phyloP scores from a whole-genome alignment of 2,329 filamentous ascomycete genomes.

The Aspergillus intermedius region DNA sequence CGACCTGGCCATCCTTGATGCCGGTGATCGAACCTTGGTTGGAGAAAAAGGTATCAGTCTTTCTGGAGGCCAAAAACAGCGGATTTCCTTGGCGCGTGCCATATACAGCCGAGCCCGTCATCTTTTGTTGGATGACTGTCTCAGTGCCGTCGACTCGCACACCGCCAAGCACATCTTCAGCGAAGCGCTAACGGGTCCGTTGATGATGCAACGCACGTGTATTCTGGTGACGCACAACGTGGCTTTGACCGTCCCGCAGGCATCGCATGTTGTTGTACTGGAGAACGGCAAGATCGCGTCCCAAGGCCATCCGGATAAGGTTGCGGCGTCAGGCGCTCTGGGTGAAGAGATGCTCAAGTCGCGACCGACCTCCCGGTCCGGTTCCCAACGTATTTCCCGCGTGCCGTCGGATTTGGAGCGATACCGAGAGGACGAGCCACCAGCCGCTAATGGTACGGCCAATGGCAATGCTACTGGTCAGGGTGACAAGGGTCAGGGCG shows the following conservation, averaged over 20 bases:
- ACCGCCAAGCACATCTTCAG: constrained; percentile 98
- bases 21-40: constrained; percentile 86
- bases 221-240: constrained; percentile 95
- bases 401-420: constrained; percentile 67
- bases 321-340: constrained; percentile 81
- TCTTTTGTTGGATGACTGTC: constrained; percentile 84
- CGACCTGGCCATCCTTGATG: constrained; percentile 85
- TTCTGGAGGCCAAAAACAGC: constrained; percentile 94
- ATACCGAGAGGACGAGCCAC: constrained; percentile 49
- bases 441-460: constrained; percentile 30
- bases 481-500: constrained; percentile 34
- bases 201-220: constrained; percentile 86
- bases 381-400: constrained; percentile 70
- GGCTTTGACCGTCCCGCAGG: constrained; percentile 72
- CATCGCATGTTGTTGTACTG: constrained; percentile 74
- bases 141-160: constrained; percentile 94
- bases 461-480: constrained; percentile 33
- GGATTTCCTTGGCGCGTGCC: constrained; percentile 91
- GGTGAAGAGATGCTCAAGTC: constrained; percentile 80
- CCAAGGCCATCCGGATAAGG: constrained; percentile 69
- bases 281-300: constrained; percentile 75
- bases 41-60: constrained; percentile 96
- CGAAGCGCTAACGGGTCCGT: constrained; percentile 78
- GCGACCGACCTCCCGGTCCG: constrained; percentile 59
- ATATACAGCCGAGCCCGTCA: constrained; percentile 94